These are phyloP conservation scores for Trichoderma harzianum DNA, from an alignment of 2,329 filamentous ascomycete genomes.

Conservation along the genomic window DNA sequence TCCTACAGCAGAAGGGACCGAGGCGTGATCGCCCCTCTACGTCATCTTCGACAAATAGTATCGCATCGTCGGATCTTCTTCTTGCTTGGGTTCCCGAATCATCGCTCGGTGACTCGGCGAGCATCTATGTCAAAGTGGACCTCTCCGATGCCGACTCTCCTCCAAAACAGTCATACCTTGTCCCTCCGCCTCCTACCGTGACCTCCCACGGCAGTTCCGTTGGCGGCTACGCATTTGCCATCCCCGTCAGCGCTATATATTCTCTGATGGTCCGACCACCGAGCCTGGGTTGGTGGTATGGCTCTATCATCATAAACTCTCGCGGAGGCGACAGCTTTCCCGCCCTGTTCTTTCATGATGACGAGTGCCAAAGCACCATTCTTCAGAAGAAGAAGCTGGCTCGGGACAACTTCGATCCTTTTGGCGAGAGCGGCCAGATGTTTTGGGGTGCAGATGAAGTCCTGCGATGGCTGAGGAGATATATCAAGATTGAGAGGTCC, in stretches of 20 bases:
- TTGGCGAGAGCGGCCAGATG: slow-evolving; percentile 77
- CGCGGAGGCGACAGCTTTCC: slow-evolving; percentile 89
- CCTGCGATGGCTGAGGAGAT: slow-evolving; percentile 81
- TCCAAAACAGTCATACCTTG: slow-evolving; percentile 82
- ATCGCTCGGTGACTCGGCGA: slow-evolving; percentile 77
- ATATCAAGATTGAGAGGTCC: slow-evolving; percentile 78
- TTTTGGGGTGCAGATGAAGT: slow-evolving; percentile 99
- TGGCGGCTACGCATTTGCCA: slow-evolving; percentile 84
- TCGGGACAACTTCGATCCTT: slow-evolving; percentile 84
- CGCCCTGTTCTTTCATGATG: slow-evolving; percentile 95
- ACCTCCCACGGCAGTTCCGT: slow-evolving; percentile 68
- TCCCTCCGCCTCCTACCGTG: slow-evolving; percentile 84
- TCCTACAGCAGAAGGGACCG: slow-evolving; percentile 80
- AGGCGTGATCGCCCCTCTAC: slow-evolving; percentile 37
- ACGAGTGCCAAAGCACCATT: slow-evolving; percentile 93
- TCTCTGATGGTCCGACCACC: slow-evolving; percentile 86
- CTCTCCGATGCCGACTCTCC: slow-evolving; percentile 76
- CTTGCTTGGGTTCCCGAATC: slow-evolving; percentile 93
- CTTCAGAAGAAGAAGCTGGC: slow-evolving; percentile 85
- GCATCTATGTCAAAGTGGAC: slow-evolving; percentile 94
- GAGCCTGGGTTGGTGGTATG: slow-evolving; percentile 97
- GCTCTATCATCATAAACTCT: slow-evolving; percentile 90
- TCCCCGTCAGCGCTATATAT: slow-evolving; percentile 87
- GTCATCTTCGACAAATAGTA: slow-evolving; percentile 32
- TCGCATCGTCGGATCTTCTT: slow-evolving; percentile 68